Conservation (phyloP, 768 basidiomycete species). For the Pulveroboletus sp. region DNA sequence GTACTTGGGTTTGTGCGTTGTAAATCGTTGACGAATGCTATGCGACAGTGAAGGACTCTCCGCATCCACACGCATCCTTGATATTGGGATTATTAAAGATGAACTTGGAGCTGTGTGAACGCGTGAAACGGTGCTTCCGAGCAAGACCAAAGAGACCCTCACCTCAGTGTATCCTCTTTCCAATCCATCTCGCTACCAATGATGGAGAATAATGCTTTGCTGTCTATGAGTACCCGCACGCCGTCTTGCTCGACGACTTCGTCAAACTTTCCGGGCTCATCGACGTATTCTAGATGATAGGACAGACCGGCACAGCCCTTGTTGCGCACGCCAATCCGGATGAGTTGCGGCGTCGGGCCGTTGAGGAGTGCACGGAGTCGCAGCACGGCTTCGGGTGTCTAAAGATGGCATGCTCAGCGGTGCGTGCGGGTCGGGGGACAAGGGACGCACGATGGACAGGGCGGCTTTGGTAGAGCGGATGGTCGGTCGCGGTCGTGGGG, state of each 20-base stretch:
- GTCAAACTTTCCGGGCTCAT: constrained; percentile 86
- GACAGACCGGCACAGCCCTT: constrained; percentile 93
- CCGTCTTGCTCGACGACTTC: constrained; percentile 97
- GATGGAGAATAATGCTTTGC: constrained; percentile 95
- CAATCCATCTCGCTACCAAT: constrained; percentile 99
- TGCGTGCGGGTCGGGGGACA: not conserved
- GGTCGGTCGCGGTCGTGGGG: constrained; percentile 60
- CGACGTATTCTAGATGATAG: constrained; percentile 92
- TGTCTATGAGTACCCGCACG: constrained; percentile 90
- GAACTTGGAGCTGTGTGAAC: constrained; percentile 62
- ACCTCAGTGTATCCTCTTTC: constrained; percentile 91
- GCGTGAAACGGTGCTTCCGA: constrained; percentile 3
- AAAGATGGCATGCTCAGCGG: not conserved
- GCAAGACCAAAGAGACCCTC: not conserved
- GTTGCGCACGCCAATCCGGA: constrained; percentile 94
- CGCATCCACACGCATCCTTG: constrained; percentile 92
- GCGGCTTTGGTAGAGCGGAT: constrained; percentile 76
- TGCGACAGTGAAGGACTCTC: constrained; percentile 81
- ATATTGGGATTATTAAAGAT: constrained; percentile 90
- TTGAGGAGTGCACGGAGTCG: constrained; percentile 71
- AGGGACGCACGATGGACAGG: constrained; percentile 58
- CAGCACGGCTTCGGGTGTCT: constrained; percentile 80
- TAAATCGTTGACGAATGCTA: constrained; percentile 11
- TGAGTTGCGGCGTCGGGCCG: constrained; percentile 86
- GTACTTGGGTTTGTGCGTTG: constrained; percentile 11